Percentiles rank a stretch among this genome's conserved stretches.
These are phyloP conservation scores for Adansonia grandidieri DNA, from an alignment of 441 rosid species.

Conservation along the genomic window DNA sequence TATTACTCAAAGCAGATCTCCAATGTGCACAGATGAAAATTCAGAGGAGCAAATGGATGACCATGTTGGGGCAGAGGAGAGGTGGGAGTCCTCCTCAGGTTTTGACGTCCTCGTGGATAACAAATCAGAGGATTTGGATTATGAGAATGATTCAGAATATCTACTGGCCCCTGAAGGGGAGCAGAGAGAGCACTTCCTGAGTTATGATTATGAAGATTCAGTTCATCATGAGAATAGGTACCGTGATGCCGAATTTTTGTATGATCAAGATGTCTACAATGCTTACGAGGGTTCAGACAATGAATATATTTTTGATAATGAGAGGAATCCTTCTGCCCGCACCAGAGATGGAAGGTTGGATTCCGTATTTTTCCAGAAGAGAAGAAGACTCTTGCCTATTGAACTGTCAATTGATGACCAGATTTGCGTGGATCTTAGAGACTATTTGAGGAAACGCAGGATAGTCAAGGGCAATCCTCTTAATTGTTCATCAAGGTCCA, in stretches of 20 bases:
- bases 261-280: conserved; percentile 33
- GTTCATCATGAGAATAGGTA: conserved; percentile 38
- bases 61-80: conserved; percentile 42
- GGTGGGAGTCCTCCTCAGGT: conserved; percentile 55
- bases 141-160: conserved; percentile 42
- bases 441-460: conserved; percentile 39
- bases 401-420: conserved; percentile 29
- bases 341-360: conserved; percentile 35
- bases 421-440: conserved; percentile 44
- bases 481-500: conserved; percentile 33
- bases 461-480: conserved; percentile 33
- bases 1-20: conserved; percentile 32
- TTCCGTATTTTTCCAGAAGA: conserved; percentile 37
- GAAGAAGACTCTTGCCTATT: conserved; percentile 38
- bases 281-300: conserved; percentile 33
- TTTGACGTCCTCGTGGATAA: conserved; percentile 53
- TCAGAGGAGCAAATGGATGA: conserved; percentile 42
- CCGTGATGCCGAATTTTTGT: conserved; percentile 31
- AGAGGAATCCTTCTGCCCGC: conserved; percentile 26
- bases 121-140: conserved; percentile 40
- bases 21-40: conserved; percentile 31
- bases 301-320: conserved; percentile 32
- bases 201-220: conserved; percentile 44
- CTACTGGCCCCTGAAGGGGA: conserved; percentile 36
- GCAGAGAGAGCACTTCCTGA: conserved; percentile 33